Evolutionary conservation across 805 yeast genomes (phyloP).

Genomic region (Ogataea nonfermentans): DNA sequence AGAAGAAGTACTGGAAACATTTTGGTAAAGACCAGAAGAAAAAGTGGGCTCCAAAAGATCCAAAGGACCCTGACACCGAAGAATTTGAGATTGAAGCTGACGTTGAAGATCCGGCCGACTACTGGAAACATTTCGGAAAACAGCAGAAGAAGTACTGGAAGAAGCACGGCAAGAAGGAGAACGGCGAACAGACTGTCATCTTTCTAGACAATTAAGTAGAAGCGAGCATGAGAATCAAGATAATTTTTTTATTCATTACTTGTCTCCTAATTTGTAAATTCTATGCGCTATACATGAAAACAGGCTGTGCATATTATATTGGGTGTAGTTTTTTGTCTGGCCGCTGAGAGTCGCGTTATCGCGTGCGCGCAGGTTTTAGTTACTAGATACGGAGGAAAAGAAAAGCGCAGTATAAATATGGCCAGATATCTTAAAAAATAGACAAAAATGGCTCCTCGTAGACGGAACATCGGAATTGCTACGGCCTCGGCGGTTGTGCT

Average conservation of each 20-base stretch:
- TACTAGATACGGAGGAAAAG: constrained; percentile 10
- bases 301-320: too few species aligned
- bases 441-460: constrained; percentile 17
- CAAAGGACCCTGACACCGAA: constrained; percentile 13
- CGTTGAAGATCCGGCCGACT: constrained; percentile 16
- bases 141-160: constrained; percentile 26
- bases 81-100: constrained; percentile 15
- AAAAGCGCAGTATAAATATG: constrained; percentile 8
- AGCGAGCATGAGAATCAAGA: neutral
- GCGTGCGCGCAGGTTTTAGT: constrained; percentile 11
- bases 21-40: constrained; percentile 27
- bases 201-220: constrained; percentile 1
- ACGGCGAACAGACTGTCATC: constrained; percentile 5
- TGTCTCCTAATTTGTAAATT: constrained; percentile 10
- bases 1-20: constrained; percentile 27
- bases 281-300: constrained; percentile 8
- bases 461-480: constrained; percentile 34
- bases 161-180: constrained; percentile 5
- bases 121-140: constrained; percentile 22
- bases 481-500: constrained; percentile 44
- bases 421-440: neutral
- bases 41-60: constrained; percentile 23
- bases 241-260: neutral
- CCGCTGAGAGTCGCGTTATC: constrained; percentile 11
- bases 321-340: constrained; percentile 3